Conservation (phyloP, 139 green algal genomes). For the Zygnema circumcarinatum region DNA sequence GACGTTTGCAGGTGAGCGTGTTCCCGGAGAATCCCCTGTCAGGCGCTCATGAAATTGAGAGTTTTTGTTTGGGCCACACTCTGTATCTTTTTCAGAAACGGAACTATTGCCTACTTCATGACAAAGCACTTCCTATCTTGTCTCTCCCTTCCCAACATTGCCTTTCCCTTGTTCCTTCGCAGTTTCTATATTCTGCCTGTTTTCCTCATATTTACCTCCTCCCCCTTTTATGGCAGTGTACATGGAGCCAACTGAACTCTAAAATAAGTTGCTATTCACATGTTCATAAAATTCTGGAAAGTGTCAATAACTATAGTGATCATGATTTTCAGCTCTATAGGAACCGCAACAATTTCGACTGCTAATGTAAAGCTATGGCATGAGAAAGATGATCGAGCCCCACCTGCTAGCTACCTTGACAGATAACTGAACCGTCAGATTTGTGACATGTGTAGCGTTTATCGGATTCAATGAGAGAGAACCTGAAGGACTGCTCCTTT, state of each 20-base stretch:
- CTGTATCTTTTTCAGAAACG: conserved; percentile 60
- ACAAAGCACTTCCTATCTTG: not conserved
- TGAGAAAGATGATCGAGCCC: no score
- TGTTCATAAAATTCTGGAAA: no score
- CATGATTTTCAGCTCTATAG: no score
- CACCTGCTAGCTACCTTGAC: conserved; percentile 15
- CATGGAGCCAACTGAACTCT: no score
- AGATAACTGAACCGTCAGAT: conserved; percentile 14
- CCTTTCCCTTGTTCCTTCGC: no score
- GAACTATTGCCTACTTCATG: conserved; percentile 12
- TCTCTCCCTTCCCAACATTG: no score
- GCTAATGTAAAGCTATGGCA: no score
- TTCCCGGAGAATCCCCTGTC: conserved; percentile 38
- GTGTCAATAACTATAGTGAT: no score
- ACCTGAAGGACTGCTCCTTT: conserved; percentile 66
- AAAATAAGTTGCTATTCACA: no score
- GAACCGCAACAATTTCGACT: no score
- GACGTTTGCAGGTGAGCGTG: conserved; percentile 60
- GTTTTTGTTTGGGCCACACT: conserved; percentile 84
- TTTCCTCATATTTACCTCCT: conserved; percentile 18
- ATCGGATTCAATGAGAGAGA: conserved; percentile 41
- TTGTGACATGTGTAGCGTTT: conserved; percentile 71
- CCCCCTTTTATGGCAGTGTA: no score
- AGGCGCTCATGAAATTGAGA: conserved; percentile 81
- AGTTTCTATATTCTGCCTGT: no score